Base-by-base conservation (phyloP, 768 basidiomycete genomes). In the Dendrothele bispora region DNA sequence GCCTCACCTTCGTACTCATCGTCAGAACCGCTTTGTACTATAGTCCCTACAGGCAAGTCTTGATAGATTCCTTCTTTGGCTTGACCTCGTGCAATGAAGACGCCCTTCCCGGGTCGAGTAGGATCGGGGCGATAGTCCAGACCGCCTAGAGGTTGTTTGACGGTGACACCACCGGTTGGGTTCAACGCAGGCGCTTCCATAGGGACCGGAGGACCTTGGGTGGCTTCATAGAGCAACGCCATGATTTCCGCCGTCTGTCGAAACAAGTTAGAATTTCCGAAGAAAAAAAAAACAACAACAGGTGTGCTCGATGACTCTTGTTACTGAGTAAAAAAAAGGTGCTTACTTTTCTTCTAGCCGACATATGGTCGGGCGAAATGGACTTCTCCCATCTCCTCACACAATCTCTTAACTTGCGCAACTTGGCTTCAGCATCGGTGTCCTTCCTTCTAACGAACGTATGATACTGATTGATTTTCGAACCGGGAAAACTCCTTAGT, bases 331-430 rank as follows among this genome's bases (percentile, higher is more conserved):
- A 18, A 21, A 32, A 42, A 34, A 50, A 48, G 44, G 54, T 54
- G 68, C 77, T 55, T 52, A 74, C 91, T 85, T 95, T 95, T 54
- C 93, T 83, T 68, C 93, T 81, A 17, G 89, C 85, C 34, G 89
- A 91, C 91, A 95, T 95, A 68, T 98, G 94, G 55, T 97, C 94
- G 39, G 89, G 86, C 50, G 87, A 89, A 49, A 94, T 78, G 1
- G 88, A 79, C 46, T 75, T 80, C 65, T 95, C 95, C 93, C 94
- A 98, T 50, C 86, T 75, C 49, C 84, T 75, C 12, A 94, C 85
- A 46, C 86, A 89, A 62, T 95, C 92, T 20, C 88, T 83, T 44
- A 97, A 69, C 63, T 86, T 84, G 56, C 80, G 82, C 45, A 98
- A 73, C 55, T 87, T 87, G 15, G 73, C 73, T 46, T 84, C 81